These are phyloP conservation scores for Nakazawaea pomicola DNA, from an alignment of 805 yeast species.

Conservation along the genomic window DNA sequence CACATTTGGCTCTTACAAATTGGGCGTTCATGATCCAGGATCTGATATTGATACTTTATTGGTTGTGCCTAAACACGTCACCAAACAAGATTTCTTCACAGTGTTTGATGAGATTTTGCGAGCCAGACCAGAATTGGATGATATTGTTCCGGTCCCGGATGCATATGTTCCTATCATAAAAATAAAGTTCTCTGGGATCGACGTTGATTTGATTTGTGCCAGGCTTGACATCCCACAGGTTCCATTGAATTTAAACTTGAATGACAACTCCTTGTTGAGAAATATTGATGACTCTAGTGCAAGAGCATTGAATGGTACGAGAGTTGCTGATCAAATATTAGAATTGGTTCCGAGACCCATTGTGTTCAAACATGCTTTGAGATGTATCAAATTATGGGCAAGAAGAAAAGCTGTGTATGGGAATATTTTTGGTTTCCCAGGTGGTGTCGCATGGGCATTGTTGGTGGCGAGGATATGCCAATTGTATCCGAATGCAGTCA, in stretches of 20 bases:
- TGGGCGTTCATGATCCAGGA: constrained; percentile 98
- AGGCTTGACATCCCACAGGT: constrained; percentile 78
- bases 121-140: constrained; percentile 77
- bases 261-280: constrained; percentile 78
- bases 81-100: constrained; percentile 82
- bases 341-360: constrained; percentile 87
- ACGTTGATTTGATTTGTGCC: constrained; percentile 88
- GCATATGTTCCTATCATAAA: constrained; percentile 97
- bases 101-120: constrained; percentile 71
- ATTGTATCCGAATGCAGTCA: constrained; percentile 91
- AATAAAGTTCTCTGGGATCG: constrained; percentile 83
- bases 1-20: constrained; percentile 88
- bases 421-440: constrained; percentile 95
- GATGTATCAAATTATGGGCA: constrained; percentile 97
- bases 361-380: constrained; percentile 85
- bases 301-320: constrained; percentile 88
- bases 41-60: constrained; percentile 95
- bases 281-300: constrained; percentile 90
- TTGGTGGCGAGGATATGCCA: constrained; percentile 97
- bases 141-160: constrained; percentile 90
- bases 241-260: constrained; percentile 66
- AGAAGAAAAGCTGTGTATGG: constrained; percentile 91
- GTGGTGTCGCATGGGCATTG: constrained; percentile 99
- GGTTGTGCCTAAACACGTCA: constrained; percentile 95
- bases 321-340: constrained; percentile 94